These are phyloP conservation scores for Copromyces sp. DNA, from an alignment of 495 filamentous ascomycete species.

Conservation along the genomic window DNA sequence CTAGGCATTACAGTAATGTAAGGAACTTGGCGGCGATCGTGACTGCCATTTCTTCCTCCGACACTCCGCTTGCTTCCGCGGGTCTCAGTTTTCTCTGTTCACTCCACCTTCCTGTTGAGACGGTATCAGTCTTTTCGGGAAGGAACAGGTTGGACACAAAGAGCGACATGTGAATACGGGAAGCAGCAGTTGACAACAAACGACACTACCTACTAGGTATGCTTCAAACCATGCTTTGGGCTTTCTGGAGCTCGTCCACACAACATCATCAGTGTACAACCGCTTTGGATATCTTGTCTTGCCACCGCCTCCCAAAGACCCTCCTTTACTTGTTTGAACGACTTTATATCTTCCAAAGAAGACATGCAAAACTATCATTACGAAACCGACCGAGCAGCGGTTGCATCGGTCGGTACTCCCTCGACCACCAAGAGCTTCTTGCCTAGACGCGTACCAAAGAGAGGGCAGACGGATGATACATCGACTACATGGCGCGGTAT, in stretches of 20 bases:
- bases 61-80: neutral
- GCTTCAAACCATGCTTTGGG: neutral
- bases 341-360: neutral
- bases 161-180: slow-evolving; percentile 8
- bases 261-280: neutral
- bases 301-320: neutral
- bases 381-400: slow-evolving; percentile 10
- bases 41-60: neutral
- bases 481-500: slow-evolving; percentile 1
- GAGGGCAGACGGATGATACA: neutral
- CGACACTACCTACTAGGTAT: neutral
- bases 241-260: neutral
- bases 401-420: slow-evolving; percentile 3
- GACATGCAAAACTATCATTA: neutral
- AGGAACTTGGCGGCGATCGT: neutral
- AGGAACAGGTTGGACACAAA: neutral
- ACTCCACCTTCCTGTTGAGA: neutral
- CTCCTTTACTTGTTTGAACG: neutral
- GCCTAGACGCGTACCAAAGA: neutral
- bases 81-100: neutral
- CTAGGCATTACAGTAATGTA: neutral
- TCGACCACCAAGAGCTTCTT: slow-evolving; percentile 8
- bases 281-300: neutral
- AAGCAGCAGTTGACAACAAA: slow-evolving; percentile 14
- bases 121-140: neutral